phyloP scores from a whole-genome alignment of 164 flowering plant species.

The Annona squamosa region DNA sequence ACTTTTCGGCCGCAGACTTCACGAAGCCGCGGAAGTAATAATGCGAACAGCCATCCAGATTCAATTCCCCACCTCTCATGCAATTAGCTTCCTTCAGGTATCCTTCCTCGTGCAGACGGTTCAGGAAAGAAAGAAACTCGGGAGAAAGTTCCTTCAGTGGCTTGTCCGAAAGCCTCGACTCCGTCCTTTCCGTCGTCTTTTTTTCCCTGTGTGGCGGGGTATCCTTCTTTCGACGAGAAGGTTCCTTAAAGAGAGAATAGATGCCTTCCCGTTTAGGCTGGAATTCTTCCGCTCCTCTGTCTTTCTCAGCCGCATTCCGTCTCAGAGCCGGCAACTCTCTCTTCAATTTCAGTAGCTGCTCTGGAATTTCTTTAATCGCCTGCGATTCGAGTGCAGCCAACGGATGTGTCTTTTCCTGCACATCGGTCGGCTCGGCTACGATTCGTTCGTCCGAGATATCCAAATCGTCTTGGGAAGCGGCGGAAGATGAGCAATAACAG shows the following conservation, averaged over 20 bases:
- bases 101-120: conserved; percentile 15
- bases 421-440: neutral
- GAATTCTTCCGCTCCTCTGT: neutral
- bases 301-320: conserved; percentile 4
- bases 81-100: conserved; percentile 17
- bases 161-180: neutral
- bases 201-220: neutral
- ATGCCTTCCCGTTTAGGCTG: neutral
- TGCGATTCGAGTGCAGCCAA: neutral
- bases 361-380: conserved; percentile 8
- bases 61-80: conserved; percentile 15
- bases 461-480: neutral
- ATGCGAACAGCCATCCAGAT: conserved; percentile 7
- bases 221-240: neutral
- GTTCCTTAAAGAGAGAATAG: conserved; percentile 5
- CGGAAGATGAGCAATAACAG: neutral
- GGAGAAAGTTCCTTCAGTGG: conserved; percentile 9
- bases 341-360: conserved; percentile 12
- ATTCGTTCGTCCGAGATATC: neutral
- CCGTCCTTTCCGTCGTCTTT: neutral
- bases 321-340: conserved; percentile 6
- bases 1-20: conserved; percentile 17
- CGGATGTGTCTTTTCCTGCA: neutral
- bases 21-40: conserved; percentile 10
- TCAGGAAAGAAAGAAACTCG: conserved; percentile 15